These are phyloP conservation scores for Huntiella decipiens DNA, from an alignment of 2,329 filamentous ascomycete species.

Conservation along the genomic window DNA sequence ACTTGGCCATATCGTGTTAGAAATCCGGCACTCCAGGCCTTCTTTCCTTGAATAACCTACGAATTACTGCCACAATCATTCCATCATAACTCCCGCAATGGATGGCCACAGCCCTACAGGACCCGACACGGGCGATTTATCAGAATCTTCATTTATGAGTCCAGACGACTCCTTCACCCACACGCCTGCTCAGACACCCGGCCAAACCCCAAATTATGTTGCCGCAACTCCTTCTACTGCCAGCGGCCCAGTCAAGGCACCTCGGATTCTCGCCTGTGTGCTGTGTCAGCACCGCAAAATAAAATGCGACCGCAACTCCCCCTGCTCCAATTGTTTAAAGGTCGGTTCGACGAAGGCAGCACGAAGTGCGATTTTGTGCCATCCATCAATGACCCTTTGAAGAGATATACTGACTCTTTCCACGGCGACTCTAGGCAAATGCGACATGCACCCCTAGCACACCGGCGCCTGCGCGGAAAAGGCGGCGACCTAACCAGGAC, in stretches of 20 bases:
- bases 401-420: slow-evolving; percentile 5
- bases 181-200: slow-evolving; percentile 7
- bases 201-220: background rate
- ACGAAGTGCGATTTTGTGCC: background rate
- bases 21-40: too few relatives aligned
- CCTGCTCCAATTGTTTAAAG: slow-evolving; percentile 42
- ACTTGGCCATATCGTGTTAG: too few relatives aligned
- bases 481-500: slow-evolving; percentile 40
- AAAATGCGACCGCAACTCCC: slow-evolving; percentile 40
- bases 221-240: slow-evolving; percentile 3
- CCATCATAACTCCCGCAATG: background rate
- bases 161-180: slow-evolving; percentile 1
- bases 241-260: slow-evolving; percentile 19
- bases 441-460: slow-evolving; percentile 40
- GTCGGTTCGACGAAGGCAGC: slow-evolving; percentile 18
- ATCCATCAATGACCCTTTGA: background rate
- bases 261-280: slow-evolving; percentile 33
- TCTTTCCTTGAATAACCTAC: too few relatives aligned
- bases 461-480: slow-evolving; percentile 39
- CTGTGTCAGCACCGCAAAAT: slow-evolving; percentile 44
- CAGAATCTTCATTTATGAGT: slow-evolving; percentile 5
- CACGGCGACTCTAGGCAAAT: slow-evolving; percentile 26
- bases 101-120: slow-evolving; percentile 4
- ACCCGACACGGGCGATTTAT: slow-evolving; percentile 1
- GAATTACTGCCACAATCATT: too few relatives aligned